Base-by-base conservation (phyloP, 768 basidiomycete species). In the Suillus placidus region DNA sequence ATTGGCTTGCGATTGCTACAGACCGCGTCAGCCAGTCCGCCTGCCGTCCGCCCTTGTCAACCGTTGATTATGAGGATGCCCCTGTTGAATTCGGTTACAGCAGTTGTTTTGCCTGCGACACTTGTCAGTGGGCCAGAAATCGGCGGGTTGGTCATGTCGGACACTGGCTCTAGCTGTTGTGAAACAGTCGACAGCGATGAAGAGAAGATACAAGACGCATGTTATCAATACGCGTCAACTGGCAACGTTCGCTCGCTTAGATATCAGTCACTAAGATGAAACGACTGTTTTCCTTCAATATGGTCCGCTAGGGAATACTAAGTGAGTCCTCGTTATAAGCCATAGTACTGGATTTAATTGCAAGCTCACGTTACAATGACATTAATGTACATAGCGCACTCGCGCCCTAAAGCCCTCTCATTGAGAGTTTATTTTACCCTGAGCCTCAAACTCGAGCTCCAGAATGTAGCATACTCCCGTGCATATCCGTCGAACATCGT, bases 371-470 rank as follows among this genome's bases (percentile, higher is more conserved):
- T 52, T 52, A 30, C 30, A 10, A 49, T 26, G 3, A 49, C 13
- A 51, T 51, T 3, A 26, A 26, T 23, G 13, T 30, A 30, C 14
- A 51, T 30, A 30, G 49, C 47, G 6, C n/a, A 12, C 26, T 51
- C 23, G 85, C 71, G 88, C 87, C 75, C 87, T 87, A 81, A 94
- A 94, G 55, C 88, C 92, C 45, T 94, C 88, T 75, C 96, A 92
- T 73, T 95, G 93, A 71, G 82, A 83, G 68, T 93, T 91, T 26
- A 98, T 83, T 77, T 89, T 92, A 72, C 93, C 91, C 77, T 93
- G 90, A 0, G 90, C 87, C 73, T 90, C 89, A 83, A 93, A 91
- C 78, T 93, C 92, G 62, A 93, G 91, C 78, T 94, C 92, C 62
- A 93, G 79, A 56, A 97, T 56, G 87, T 77, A 32, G 86, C 88